These are phyloP conservation scores for Hygrocybe punicea DNA, from an alignment of 768 basidiomycete genomes.

Conservation along the genomic window DNA sequence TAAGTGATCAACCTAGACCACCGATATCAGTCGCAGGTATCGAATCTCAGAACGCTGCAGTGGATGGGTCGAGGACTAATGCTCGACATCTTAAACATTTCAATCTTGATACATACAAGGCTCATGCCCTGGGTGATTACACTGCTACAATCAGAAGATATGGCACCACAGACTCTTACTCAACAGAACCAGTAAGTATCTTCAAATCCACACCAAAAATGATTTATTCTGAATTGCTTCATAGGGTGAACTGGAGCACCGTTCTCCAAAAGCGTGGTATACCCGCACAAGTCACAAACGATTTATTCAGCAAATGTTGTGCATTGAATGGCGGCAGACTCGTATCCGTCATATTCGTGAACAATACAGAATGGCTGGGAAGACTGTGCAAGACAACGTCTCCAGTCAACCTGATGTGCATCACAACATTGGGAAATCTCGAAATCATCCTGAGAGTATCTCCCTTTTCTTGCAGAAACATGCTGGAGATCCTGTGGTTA, in stretches of 20 bases:
- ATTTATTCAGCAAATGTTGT: background rate
- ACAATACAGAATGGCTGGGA: background rate
- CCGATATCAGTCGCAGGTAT: background rate
- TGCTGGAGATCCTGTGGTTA: conserved; percentile 18
- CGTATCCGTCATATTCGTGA: background rate
- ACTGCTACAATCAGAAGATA: conserved; percentile 13
- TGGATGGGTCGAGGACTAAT: background rate
- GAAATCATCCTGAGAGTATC: background rate
- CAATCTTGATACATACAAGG: conserved; percentile 29
- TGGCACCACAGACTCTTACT: conserved; percentile 18
- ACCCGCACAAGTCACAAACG: background rate
- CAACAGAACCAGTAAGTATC: background rate
- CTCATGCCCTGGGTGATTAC: conserved; percentile 31
- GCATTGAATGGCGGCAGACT: background rate
- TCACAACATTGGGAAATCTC: conserved; percentile 2
- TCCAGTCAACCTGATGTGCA: background rate
- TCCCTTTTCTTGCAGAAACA: conserved; percentile 1
- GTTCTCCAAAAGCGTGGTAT: conserved; percentile 1
- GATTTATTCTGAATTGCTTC: background rate
- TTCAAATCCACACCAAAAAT: background rate
- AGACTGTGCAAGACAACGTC: background rate
- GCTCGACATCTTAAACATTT: conserved; percentile 8
- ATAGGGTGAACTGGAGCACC: conserved; percentile 4
- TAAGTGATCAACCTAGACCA: conserved; percentile 10
- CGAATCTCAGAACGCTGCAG: background rate